Percentiles rank a stretch among this genome's conserved stretches.
These are phyloP conservation scores for Sordaria brevicollis DNA, from an alignment of 495 filamentous ascomycete species.

Conservation along the genomic window DNA sequence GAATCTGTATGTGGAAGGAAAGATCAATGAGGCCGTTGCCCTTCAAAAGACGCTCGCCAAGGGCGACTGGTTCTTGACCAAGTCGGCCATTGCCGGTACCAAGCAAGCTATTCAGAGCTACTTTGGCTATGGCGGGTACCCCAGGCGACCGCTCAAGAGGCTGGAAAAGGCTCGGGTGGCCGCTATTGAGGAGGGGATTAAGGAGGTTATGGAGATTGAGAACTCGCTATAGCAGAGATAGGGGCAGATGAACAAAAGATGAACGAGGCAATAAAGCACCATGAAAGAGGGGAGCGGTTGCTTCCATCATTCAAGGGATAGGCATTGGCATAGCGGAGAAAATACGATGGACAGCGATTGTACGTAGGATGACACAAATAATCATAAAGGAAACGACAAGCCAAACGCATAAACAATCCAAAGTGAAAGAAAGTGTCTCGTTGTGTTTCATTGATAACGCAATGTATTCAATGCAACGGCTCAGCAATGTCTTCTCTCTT, in stretches of 20 bases:
- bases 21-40: slow-evolving; percentile 60
- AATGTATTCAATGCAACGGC: neutral
- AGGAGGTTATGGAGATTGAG: slow-evolving; percentile 53
- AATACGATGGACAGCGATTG: neutral
- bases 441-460: neutral
- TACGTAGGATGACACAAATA: neutral
- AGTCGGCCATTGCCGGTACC: slow-evolving; percentile 75
- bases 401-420: no score
- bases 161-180: slow-evolving; percentile 49
- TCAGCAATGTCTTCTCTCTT: neutral
- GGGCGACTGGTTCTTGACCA: slow-evolving; percentile 81
- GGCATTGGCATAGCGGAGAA: no score
- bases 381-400: neutral
- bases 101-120: slow-evolving; percentile 76
- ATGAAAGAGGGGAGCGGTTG: neutral
- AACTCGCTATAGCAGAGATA: slow-evolving; percentile 26
- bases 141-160: slow-evolving; percentile 61
- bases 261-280: neutral
- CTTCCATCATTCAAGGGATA: neutral
- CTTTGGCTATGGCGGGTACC: slow-evolving; percentile 76
- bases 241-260: neutral
- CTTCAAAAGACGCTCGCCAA: slow-evolving; percentile 61
- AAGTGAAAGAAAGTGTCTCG: no score
- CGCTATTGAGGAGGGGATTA: slow-evolving; percentile 60
- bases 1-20: slow-evolving; percentile 63